Percentiles rank a stretch among this genome's conserved stretches.
Conservation (phyloP, 2,329 filamentous ascomycete genomes). For the Lithohypha guttulata region DNA sequence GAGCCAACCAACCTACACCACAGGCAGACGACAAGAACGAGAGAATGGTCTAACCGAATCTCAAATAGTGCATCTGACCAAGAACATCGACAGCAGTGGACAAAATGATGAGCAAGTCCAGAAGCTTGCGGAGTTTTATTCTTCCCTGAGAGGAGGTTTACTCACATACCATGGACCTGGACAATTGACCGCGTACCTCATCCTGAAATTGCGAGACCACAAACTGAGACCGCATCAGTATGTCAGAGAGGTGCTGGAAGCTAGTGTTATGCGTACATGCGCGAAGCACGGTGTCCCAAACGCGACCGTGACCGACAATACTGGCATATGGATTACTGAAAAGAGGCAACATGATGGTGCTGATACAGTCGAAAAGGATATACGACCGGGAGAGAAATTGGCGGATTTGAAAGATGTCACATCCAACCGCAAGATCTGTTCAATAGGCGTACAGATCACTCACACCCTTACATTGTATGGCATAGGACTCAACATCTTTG, state of each 20-base stretch:
- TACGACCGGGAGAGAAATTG: too few species aligned
- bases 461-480: constrained; percentile 77
- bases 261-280: constrained; percentile 59
- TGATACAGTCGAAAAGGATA: constrained; percentile 15
- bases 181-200: constrained; percentile 83
- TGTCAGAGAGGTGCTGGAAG: constrained; percentile 67
- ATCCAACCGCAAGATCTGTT: constrained; percentile 66
- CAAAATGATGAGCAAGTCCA: constrained; percentile 25
- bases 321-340: constrained; percentile 66
- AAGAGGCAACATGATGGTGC: background rate
- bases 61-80: constrained; percentile 31
- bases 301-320: constrained; percentile 55
- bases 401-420: too few species aligned
- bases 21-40: constrained; percentile 65
- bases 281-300: constrained; percentile 49
- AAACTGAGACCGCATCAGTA: constrained; percentile 62
- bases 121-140: constrained; percentile 48
- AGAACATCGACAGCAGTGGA: constrained; percentile 18
- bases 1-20: constrained; percentile 74
- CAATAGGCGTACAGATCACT: constrained; percentile 81
- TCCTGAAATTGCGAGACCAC: constrained; percentile 67
- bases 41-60: constrained; percentile 24
- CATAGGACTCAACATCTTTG: constrained; percentile 52
- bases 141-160: constrained; percentile 73
- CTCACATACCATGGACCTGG: constrained; percentile 94